A percentile compares a stretch with the other conserved stretches of the same genome.
Evolutionary conservation across 164 flowering plant genomes (phyloP).

Genomic region (Brasenia schreberi): DNA sequence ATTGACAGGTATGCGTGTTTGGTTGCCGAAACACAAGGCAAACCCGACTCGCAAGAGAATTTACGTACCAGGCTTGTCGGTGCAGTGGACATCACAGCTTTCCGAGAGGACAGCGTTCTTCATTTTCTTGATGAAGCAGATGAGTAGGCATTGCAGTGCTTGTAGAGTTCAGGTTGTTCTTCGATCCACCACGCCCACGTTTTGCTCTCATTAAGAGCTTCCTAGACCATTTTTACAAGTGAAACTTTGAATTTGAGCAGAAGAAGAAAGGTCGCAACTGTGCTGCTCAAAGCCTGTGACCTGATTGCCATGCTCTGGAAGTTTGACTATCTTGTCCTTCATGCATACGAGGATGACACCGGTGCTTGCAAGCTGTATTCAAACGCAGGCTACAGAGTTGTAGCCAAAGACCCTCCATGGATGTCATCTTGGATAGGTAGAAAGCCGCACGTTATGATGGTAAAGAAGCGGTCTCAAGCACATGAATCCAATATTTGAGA

Average conservation of each 20-base stretch:
- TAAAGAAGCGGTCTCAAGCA: constrained; percentile 19
- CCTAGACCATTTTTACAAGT: background rate
- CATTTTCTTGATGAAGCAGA: constrained; percentile 37
- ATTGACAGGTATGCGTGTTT: constrained; percentile 72
- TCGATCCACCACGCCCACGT: background rate
- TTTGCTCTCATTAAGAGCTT: background rate
- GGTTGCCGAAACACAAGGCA: constrained; percentile 40
- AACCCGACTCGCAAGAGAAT: constrained; percentile 1
- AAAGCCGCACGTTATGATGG: constrained; percentile 60
- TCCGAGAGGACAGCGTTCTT: constrained; percentile 43
- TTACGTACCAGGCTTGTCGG: constrained; percentile 35
- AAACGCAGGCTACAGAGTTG: constrained; percentile 56
- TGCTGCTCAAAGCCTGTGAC: constrained; percentile 73
- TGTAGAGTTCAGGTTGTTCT: constrained; percentile 41
- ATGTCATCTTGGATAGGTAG: constrained; percentile 64
- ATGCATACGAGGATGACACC: constrained; percentile 72
- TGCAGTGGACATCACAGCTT: constrained; percentile 65
- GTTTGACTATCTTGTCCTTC: constrained; percentile 43
- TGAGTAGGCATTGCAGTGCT: constrained; percentile 88
- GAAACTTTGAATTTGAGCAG: constrained; percentile 17
- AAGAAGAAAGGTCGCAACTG: constrained; percentile 67
- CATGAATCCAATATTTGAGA: background rate
- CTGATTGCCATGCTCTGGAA: constrained; percentile 45
- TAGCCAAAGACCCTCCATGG: constrained; percentile 62
- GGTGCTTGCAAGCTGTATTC: constrained; percentile 64